Evolutionary conservation across 1,284 basidiomycete genomes (phyloP).

Genomic region (Irpex rosettiformis): DNA sequence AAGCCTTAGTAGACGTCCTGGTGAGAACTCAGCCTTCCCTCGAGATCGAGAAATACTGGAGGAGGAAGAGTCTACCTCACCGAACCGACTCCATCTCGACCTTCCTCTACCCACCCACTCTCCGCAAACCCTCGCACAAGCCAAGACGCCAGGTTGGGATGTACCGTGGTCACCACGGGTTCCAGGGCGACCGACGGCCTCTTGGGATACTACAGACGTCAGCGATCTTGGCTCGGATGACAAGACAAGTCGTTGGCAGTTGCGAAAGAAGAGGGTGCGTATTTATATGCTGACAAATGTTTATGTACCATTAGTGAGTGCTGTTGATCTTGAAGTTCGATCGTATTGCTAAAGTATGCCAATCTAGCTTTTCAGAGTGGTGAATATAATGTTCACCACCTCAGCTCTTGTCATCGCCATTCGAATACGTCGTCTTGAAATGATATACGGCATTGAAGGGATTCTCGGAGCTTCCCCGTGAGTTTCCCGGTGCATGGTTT

Average conservation of each 20-base stretch:
- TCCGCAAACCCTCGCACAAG: slow-evolving; percentile 52
- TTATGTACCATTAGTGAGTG: slow-evolving; percentile 71
- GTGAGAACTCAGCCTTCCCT: slow-evolving; percentile 14
- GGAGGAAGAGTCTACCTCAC: slow-evolving; percentile 15
- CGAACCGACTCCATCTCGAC: slow-evolving; percentile 31
- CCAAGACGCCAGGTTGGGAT: slow-evolving; percentile 61
- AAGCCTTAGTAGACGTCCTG: slow-evolving; percentile 27
- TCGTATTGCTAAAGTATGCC: slow-evolving; percentile 19
- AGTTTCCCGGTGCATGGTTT: slow-evolving; percentile 26
- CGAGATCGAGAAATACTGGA: slow-evolving; percentile 17
- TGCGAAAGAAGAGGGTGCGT: slow-evolving; percentile 52
- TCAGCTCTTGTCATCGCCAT: slow-evolving; percentile 80
- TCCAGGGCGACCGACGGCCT: slow-evolving; percentile 15
- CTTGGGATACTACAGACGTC: slow-evolving; percentile 18
- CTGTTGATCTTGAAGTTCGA: neutral
- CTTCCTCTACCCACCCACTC: slow-evolving; percentile 38
- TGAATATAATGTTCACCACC: slow-evolving; percentile 82
- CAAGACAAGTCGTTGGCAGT: slow-evolving; percentile 36
- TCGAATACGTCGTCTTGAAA: slow-evolving; percentile 64
- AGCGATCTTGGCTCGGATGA: slow-evolving; percentile 33
- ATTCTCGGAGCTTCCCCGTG: slow-evolving; percentile 81
- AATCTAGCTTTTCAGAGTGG: slow-evolving; percentile 75
- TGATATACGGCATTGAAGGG: slow-evolving; percentile 49
- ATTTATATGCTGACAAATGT: slow-evolving; percentile 66
- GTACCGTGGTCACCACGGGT: slow-evolving; percentile 59